These are phyloP conservation scores for Bisporella sp. DNA, from an alignment of 2,329 filamentous ascomycete species.

Conservation along the genomic window DNA sequence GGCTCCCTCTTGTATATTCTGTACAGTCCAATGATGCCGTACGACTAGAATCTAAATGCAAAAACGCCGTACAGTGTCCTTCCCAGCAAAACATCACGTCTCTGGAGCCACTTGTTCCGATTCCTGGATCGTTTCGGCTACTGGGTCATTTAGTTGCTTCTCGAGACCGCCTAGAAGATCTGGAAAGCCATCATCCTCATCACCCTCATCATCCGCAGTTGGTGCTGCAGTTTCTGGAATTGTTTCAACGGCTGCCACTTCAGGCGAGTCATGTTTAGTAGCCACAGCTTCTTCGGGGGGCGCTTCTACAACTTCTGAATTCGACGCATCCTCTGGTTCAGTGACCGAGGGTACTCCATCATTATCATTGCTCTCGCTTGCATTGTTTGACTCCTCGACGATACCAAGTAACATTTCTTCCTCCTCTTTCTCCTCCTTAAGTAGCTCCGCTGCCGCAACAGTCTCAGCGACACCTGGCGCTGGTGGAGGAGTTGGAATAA, in stretches of 20 bases:
- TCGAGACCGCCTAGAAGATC: slow-evolving; percentile 23
- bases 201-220: neutral
- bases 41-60: too few species aligned
- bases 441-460: slow-evolving; percentile 5
- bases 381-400: slow-evolving; percentile 13
- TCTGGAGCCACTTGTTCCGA: too few species aligned
- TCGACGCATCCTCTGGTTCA: neutral
- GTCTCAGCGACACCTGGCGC: slow-evolving; percentile 11
- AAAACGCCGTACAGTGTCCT: too few species aligned
- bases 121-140: neutral
- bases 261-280: neutral
- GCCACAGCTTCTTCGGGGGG: neutral
- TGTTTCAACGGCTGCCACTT: neutral
- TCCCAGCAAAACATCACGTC: too few species aligned
- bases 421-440: slow-evolving; percentile 18
- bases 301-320: neutral
- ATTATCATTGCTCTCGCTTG: neutral
- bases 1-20: too few species aligned
- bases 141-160: slow-evolving; percentile 15
- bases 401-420: slow-evolving; percentile 23
- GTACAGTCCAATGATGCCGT: too few species aligned
- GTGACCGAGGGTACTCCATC: neutral
- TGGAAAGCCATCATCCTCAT: slow-evolving; percentile 18
- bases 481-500: slow-evolving; percentile 14
- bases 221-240: neutral